phyloP scores from a whole-genome alignment of 805 yeast genomes.

The Pichia scutulata region DNA sequence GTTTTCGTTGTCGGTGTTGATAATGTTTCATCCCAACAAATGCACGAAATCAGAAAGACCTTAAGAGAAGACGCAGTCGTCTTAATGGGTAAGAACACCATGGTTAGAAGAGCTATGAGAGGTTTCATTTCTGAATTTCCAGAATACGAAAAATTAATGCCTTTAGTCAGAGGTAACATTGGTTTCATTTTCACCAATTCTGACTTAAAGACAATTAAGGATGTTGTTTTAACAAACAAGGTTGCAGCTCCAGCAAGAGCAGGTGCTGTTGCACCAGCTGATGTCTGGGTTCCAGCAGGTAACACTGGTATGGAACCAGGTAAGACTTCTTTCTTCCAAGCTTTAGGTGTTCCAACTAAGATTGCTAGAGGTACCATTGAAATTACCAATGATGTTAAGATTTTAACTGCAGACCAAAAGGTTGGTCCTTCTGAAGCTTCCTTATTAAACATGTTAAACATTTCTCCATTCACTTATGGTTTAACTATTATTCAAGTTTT shows the following conservation, averaged over 20 bases:
- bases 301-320: conserved; percentile 99
- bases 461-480: conserved; percentile 99
- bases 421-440: conserved; percentile 99
- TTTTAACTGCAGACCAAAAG: conserved; percentile 74
- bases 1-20: conserved; percentile 99
- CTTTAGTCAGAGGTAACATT: conserved; percentile 94
- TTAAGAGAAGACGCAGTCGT: conserved; percentile 93
- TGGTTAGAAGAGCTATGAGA: conserved; percentile 99
- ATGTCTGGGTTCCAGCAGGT: conserved; percentile 97
- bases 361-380: conserved; percentile 99
- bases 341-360: conserved; percentile 99
- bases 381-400: conserved; percentile 94
- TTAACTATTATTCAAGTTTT: conserved; percentile 92
- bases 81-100: conserved; percentile 99
- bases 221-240: conserved; percentile 78
- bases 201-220: conserved; percentile 90
- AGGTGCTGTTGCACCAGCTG: conserved; percentile 98
- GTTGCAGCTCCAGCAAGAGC: conserved; percentile 99
- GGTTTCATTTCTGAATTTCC: conserved; percentile 90
- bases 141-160: conserved; percentile 91
- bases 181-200: conserved; percentile 99
- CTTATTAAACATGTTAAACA: conserved; percentile 97
- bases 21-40: conserved; percentile 99
- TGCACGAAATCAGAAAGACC: conserved; percentile 98
- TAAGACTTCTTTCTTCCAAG: conserved; percentile 99